Evolutionary conservation across 495 filamentous ascomycete species (phyloP), one percentile per base, ranked within the genome.

Genomic region (Xylaria palmicola): DNA sequence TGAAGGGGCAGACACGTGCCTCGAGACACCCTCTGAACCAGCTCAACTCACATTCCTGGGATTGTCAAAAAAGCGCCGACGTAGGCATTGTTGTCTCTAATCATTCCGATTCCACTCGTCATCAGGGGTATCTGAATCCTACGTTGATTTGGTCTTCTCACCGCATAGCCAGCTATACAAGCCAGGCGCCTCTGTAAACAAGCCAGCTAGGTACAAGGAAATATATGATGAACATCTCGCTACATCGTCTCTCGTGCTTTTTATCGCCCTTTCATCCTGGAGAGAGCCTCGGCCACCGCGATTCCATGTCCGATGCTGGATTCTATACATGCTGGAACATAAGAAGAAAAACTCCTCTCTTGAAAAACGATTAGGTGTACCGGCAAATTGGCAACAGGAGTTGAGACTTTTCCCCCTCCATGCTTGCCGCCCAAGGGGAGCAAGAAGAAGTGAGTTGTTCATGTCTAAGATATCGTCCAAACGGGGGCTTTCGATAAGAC

Each of bases 401-500:
- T 10, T 8, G 15, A 24, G 13, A 19, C 17, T 20, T 27, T 30
- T 45, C 51, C 34, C 30, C 26, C 10, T 59, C 32, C 29, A 22
- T 20, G 36, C 51, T n/a, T 1, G n/a, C 56, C 24, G 44, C 15
- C 47, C 36, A 22, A 52, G 24, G 24, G 36, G 22, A 39, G 10
- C 12, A 22, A 27, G 17, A 15, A 13, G 20, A 22, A 22, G 32
- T 29, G 20, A 37, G 10, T 49, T 19, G 1, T 15, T 34, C 37
- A 44, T 20, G 45, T 61, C 59, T 60, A 82, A 58, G 77, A 79
- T 17, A 88, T 66, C 27, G 82, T 76, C 85, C 90, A 98, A n/a
- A 97, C 90, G 15, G 95, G 92, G 39, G 94, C 89, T 77, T 96
- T 96, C 19, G 88, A 80, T 68, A 98, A 75, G 54, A 97, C 88